These are phyloP conservation scores for Blastobotrys mokoenaii DNA, from an alignment of 805 yeast species.

Conservation along the genomic window DNA sequence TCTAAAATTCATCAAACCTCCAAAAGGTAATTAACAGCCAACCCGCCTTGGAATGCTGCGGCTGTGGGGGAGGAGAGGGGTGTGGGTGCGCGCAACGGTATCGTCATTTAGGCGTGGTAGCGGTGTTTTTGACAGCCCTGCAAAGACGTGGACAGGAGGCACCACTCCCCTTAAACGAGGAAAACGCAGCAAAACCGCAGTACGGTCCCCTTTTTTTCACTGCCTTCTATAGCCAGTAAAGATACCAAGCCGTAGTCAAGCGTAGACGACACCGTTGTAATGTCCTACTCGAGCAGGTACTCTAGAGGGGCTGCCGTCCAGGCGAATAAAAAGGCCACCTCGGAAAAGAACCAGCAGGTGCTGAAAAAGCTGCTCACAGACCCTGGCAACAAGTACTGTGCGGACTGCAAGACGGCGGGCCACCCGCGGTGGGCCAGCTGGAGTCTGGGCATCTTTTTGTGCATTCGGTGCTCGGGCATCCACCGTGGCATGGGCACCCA, in stretches of 20 bases:
- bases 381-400: conserved; percentile 70
- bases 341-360: conserved; percentile 57
- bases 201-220: too few species aligned
- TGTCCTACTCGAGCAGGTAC: conserved; percentile 4
- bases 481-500: conserved; percentile 96
- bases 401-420: conserved; percentile 80
- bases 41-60: too few species aligned
- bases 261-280: neutral
- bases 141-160: too few species aligned
- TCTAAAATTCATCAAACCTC: too few species aligned
- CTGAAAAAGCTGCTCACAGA: conserved; percentile 70
- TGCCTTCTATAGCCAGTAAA: too few species aligned
- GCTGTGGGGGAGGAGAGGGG: too few species aligned
- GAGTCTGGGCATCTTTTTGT: conserved; percentile 87
- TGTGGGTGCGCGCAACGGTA: too few species aligned
- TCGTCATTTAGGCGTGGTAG: too few species aligned
- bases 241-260: too few species aligned
- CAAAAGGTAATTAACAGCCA: too few species aligned
- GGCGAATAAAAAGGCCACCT: conserved; percentile 20
- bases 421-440: conserved; percentile 99
- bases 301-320: conserved; percentile 6
- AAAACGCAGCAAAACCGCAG: neutral
- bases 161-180: neutral
- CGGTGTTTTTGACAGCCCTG: too few species aligned
- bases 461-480: conserved; percentile 87